Percentiles rank a stretch among this genome's conserved stretches.
phyloP scores from a whole-genome alignment of 2,329 filamentous ascomycete genomes.

The Stagonosporopsis tanaceti region DNA sequence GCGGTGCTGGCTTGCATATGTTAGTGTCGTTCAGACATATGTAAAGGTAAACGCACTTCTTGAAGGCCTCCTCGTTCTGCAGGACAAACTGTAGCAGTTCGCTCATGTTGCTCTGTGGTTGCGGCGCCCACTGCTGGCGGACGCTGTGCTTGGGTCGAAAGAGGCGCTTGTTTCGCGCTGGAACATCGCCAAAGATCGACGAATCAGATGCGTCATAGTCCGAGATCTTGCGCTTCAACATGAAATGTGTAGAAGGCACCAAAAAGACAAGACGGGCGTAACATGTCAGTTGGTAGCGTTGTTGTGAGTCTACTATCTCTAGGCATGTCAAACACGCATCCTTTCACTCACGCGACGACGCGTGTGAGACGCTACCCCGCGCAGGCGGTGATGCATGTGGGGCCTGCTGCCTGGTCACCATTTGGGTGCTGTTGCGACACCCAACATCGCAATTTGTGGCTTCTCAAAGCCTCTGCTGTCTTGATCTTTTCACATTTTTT shows the following conservation, averaged over 20 bases:
- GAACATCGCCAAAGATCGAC: conserved; percentile 33
- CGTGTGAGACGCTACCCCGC: conserved; percentile 23
- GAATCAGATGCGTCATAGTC: conserved; percentile 24
- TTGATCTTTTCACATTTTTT: background rate
- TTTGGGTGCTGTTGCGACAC: background rate
- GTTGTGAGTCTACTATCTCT: conserved; percentile 9
- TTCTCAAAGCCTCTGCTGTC: background rate
- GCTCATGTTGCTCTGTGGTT: conserved; percentile 59
- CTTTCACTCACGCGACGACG: conserved; percentile 20
- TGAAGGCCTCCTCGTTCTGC: conserved; percentile 59
- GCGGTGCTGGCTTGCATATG: conserved; percentile 65
- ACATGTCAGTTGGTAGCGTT: conserved; percentile 11
- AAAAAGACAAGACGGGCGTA: conserved; percentile 2
- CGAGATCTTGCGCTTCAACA: conserved; percentile 39
- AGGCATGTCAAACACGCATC: conserved; percentile 3
- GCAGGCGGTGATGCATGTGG: conserved; percentile 16
- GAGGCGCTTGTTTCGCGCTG: conserved; percentile 33
- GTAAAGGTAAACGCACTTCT: conserved; percentile 46
- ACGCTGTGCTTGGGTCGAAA: conserved; percentile 31
- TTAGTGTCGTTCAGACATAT: conserved; percentile 15
- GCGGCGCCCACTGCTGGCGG: conserved; percentile 27
- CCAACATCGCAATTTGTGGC: background rate
- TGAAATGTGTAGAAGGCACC: conserved; percentile 18
- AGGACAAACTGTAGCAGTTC: conserved; percentile 71
- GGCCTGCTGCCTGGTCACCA: conserved; percentile 9